phyloP scores from a whole-genome alignment of 2,329 filamentous ascomycete genomes.

The Clarireedia sp. region DNA sequence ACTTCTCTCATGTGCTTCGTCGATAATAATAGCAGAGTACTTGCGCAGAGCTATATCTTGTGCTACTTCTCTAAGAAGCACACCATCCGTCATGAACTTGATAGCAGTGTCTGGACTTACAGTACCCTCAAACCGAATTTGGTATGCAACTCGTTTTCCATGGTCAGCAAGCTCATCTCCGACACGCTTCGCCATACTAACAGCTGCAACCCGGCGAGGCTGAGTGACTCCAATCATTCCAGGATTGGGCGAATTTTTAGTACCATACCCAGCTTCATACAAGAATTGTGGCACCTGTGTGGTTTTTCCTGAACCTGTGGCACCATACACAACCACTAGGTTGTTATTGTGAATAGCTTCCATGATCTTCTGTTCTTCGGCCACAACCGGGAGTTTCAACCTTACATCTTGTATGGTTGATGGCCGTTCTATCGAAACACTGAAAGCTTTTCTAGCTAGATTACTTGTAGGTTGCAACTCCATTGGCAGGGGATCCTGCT shows the following conservation, averaged over 20 bases:
- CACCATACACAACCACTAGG: slow-evolving; percentile 84
- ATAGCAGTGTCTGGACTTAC: slow-evolving; percentile 74
- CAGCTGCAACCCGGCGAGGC: slow-evolving; percentile 85
- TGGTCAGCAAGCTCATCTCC: slow-evolving; percentile 73
- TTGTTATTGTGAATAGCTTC: slow-evolving; percentile 91
- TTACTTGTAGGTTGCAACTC: slow-evolving; percentile 55
- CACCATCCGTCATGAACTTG: slow-evolving; percentile 99
- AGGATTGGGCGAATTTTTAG: slow-evolving; percentile 66
- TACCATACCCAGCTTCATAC: slow-evolving; percentile 87
- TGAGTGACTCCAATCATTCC: slow-evolving; percentile 95
- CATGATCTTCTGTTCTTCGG: slow-evolving; percentile 96
- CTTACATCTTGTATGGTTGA: slow-evolving; percentile 71
- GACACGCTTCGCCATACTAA: slow-evolving; percentile 94
- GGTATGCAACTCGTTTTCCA: slow-evolving; percentile 76
- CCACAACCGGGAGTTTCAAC: slow-evolving; percentile 77
- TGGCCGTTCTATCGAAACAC: slow-evolving; percentile 61
- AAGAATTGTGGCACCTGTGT: slow-evolving; percentile 96
- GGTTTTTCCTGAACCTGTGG: slow-evolving; percentile 95
- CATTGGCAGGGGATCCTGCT: slow-evolving; percentile 62
- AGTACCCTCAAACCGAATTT: slow-evolving; percentile 89
- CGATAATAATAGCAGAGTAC: slow-evolving; percentile 90
- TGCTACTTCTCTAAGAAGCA: slow-evolving; percentile 82
- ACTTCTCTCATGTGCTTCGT: slow-evolving; percentile 94
- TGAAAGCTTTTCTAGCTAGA: slow-evolving; percentile 63
- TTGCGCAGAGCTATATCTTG: slow-evolving; percentile 82